Evolutionary conservation across 2,329 filamentous ascomycete genomes (phyloP), one percentile per base, ranked within the genome.

Genomic region (Fusarium sp.): DNA sequence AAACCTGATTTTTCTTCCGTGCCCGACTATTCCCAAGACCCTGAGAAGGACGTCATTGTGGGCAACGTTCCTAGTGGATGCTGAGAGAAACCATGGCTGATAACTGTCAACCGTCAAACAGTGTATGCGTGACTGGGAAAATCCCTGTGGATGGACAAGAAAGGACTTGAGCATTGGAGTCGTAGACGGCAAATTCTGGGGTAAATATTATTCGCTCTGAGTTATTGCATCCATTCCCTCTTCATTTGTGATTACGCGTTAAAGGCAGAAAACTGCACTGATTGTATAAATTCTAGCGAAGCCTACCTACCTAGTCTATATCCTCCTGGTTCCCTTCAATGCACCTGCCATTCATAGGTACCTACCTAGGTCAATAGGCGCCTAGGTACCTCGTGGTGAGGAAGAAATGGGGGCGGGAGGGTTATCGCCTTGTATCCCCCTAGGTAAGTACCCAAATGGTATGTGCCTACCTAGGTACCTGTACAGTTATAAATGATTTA

Each of bases 1-100:
- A 71, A 71, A 71, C 63, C 60, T 70, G 67, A 27, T 63, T 67
- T 63, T 69, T 62, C 29, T 41, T 62, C 64, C 52, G 38, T 58
- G 20, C 27, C 34, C 34, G 18, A 38, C 10, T 55, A 55, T 45
- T 48, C 62, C 24, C 16, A 34, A 44, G 62, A 51, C 48, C 27
- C 48, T 61, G 47, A 32, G 48, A 53, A 48, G 57, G 44, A 70
- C 62, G 62, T 67, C 53, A 69, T 67, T 63, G 24, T 49, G 20
- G 24, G 41, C 52, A 67, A 11, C 10, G 34, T 38, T 38, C 34
- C 34, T 38, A 38, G 34, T 38, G 34, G 34, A 58, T 22, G 24
- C 24, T 45, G 40, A 41, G 24, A 49, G 44, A 44, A 24, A n/a
- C 58, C 38, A 47, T 38, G 58, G 22, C 45, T 41, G 62, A 52